These are phyloP conservation scores for Celoporthe dispersa DNA, from an alignment of 2,329 filamentous ascomycete genomes.

Conservation along the genomic window DNA sequence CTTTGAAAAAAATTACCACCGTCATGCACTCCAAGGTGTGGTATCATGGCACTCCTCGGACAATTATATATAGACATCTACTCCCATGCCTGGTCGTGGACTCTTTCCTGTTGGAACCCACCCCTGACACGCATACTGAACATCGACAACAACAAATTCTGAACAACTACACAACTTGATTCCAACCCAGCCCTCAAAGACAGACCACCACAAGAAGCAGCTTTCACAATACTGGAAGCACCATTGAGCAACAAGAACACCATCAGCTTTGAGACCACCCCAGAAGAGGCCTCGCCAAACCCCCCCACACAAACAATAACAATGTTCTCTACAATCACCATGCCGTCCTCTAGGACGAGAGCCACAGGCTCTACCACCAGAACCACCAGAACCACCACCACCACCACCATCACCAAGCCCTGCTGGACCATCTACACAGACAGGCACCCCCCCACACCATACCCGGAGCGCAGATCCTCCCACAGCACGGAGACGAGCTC, in stretches of 20 bases:
- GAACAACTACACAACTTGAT: not conserved
- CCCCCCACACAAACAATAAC: not conserved
- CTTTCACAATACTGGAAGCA: not conserved
- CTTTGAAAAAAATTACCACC: not conserved
- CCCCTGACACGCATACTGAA: not conserved
- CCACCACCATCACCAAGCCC: no score
- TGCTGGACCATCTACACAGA: not conserved
- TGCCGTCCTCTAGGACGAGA: not conserved
- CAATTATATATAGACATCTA: not conserved
- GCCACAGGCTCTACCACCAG: not conserved
- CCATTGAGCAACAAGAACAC: not conserved
- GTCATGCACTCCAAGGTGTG: not conserved
- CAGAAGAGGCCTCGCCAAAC: no score
- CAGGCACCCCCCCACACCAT: not conserved
- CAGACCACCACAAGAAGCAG: not conserved
- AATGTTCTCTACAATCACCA: not conserved
- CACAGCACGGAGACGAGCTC: not conserved
- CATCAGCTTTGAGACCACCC: no score
- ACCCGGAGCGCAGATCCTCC: not conserved
- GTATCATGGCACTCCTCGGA: not conserved
- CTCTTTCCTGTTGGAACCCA: not conserved
- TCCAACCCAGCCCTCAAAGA: not conserved
- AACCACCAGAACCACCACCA: no score
- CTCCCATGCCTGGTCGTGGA: not conserved
- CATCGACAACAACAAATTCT: not conserved